A percentile compares a stretch with the other conserved stretches of the same genome.
These are phyloP conservation scores for Candida qinlingensis DNA, from an alignment of 805 yeast species.

Conservation along the genomic window DNA sequence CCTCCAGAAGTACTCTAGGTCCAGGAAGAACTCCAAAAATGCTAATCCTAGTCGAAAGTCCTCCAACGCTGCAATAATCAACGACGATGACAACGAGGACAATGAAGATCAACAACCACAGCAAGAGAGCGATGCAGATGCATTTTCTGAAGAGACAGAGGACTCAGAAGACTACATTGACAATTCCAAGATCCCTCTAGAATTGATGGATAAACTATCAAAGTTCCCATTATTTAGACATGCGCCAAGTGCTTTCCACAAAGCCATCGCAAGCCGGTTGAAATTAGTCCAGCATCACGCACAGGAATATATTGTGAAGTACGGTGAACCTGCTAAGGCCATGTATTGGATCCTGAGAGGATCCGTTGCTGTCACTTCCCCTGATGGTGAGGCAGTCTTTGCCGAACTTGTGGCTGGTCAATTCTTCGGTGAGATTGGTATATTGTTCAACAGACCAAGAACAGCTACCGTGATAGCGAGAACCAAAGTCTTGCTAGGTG, in stretches of 20 bases:
- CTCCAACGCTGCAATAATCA: no score
- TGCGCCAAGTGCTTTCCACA: conserved; percentile 63
- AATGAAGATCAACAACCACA: not conserved
- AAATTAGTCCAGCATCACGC: conserved; percentile 58
- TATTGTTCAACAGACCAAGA: conserved; percentile 66
- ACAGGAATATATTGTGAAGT: conserved; percentile 62
- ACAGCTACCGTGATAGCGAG: conserved; percentile 75
- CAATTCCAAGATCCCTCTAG: conserved; percentile 38
- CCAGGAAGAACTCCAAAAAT: conserved; percentile 1
- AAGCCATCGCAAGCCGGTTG: conserved; percentile 52
- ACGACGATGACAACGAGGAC: no score
- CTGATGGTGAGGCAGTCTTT: conserved; percentile 71
- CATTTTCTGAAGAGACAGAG: conserved; percentile 5
- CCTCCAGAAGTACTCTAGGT: not conserved
- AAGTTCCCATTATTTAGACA: conserved; percentile 60
- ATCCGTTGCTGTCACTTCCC: conserved; percentile 66
- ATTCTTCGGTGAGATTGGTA: conserved; percentile 78
- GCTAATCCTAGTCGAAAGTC: not conserved
- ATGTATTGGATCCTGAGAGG: conserved; percentile 82
- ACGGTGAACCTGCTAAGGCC: conserved; percentile 68
- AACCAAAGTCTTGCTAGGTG: conserved; percentile 61
- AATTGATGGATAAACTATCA: conserved; percentile 45
- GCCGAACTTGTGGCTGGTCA: conserved; percentile 67
- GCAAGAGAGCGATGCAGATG: not conserved
- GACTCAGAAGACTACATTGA: conserved; percentile 2